Percentiles rank a stretch among this genome's conserved stretches.
Conservation (phyloP, 352 stramenopile genomes). For the Globisporangium paddicum region DNA sequence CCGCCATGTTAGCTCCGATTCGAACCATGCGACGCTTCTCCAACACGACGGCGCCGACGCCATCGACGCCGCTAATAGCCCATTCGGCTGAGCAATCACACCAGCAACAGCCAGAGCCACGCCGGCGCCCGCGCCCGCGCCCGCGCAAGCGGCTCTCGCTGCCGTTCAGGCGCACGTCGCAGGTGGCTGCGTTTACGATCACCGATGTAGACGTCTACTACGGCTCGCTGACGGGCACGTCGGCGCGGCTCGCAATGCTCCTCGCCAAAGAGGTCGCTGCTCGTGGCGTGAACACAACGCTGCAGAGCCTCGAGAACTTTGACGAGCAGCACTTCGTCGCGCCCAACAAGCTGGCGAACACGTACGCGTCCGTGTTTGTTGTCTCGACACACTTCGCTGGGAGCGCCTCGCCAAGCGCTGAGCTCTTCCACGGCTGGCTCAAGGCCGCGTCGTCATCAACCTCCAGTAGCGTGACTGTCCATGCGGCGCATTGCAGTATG, state of each 20-base stretch:
- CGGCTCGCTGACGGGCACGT: constrained; percentile 92
- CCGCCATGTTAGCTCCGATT: neutral
- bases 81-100: neutral
- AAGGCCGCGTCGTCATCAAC: constrained; percentile 20
- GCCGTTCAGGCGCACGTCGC: constrained; percentile 11
- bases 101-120: neutral
- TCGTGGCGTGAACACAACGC: constrained; percentile 47
- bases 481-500: neutral
- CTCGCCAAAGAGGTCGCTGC: constrained; percentile 65
- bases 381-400: constrained; percentile 94
- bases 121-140: too few relatives aligned
- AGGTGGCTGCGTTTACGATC: constrained; percentile 17
- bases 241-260: constrained; percentile 88
- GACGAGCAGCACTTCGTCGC: constrained; percentile 19
- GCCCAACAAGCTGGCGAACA: constrained; percentile 21
- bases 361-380: constrained; percentile 83
- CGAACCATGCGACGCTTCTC: constrained; percentile 1
- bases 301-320: constrained; percentile 90
- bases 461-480: neutral
- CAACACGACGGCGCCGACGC: neutral
- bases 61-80: neutral
- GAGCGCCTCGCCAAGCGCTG: constrained; percentile 92
- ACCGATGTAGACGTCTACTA: constrained; percentile 89
- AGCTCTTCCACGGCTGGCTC: constrained; percentile 84
- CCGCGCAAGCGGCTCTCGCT: constrained; percentile 11